These are phyloP conservation scores for Schizothecium vesticola DNA, from an alignment of 495 filamentous ascomycete species.

Conservation along the genomic window DNA sequence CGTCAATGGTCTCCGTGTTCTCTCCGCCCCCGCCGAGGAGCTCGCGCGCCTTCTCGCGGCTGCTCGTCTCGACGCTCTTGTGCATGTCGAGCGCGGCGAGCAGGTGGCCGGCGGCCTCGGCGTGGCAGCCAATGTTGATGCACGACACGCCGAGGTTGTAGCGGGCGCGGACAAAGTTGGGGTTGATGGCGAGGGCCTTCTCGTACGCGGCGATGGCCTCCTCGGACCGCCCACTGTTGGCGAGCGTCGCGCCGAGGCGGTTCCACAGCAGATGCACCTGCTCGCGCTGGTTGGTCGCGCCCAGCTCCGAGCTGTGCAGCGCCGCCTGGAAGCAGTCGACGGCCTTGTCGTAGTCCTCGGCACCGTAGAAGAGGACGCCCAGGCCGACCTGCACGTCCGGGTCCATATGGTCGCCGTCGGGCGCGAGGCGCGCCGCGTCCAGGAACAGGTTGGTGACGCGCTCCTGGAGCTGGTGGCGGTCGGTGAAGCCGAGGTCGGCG, in stretches of 20 bases:
- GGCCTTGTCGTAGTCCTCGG: constrained; percentile 95
- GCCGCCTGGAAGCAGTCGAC: constrained; percentile 97
- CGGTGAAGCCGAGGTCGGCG: constrained; percentile 82
- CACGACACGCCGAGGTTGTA: constrained; percentile 96
- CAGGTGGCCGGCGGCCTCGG: constrained; percentile 90
- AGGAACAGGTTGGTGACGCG: constrained; percentile 88
- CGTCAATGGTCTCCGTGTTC: constrained; percentile 44
- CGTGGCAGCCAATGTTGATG: constrained; percentile 94
- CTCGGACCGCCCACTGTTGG: constrained; percentile 86
- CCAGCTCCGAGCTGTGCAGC: constrained; percentile 72
- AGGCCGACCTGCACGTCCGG: constrained; percentile 97
- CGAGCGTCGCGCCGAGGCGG: constrained; percentile 89
- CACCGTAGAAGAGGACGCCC: constrained; percentile 96
- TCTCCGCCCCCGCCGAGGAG: constrained; percentile 61
- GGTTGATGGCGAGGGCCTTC: constrained; percentile 76
- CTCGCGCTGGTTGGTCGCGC: constrained; percentile 64
- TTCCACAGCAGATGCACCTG: constrained; percentile 97
- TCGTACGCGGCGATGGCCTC: constrained; percentile 97
- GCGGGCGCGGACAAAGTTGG: constrained; percentile 92
- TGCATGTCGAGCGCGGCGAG: constrained; percentile 94
- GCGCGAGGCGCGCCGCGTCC: constrained; percentile 82
- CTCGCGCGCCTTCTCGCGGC: constrained; percentile 73
- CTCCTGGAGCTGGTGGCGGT: constrained; percentile 84
- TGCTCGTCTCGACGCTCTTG: constrained; percentile 82
- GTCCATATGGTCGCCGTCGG: constrained; percentile 83